Base-by-base conservation (phyloP, 176 grass and related monocot species). In the Carex kokanica region DNA sequence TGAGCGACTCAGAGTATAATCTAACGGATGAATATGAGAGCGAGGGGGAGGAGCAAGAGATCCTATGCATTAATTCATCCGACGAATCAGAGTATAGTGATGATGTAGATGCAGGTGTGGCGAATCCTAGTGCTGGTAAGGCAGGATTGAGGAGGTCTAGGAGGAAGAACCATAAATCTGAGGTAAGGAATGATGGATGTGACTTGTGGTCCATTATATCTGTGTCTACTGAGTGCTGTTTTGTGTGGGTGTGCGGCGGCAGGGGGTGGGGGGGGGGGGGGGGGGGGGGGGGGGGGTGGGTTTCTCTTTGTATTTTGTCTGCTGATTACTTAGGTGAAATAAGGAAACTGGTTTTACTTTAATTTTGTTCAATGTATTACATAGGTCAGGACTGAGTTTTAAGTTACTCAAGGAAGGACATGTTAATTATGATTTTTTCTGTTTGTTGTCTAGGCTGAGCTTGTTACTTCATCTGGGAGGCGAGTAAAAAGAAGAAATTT, bases 1-100 rank as follows among this genome's bases (percentile, higher is more conserved):
- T 67, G 43, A 95, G 89, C 64, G 95, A 98, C 91, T 98, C 95
- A 31, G 95, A 98, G 88, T 98, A 94, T 87, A 90, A 98, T 13
- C 84, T 93, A 45, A 88, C 91, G 69, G 92, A 98, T 88, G 95
- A 98, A 69, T 84, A 84, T 84, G 88, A 83, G 73, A 95, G 84
- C 34, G 92, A 87, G 73, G 91, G 88, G 60, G 95, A 82, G 62
- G 80, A 94, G 34, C 91, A 88, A 65, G 95, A 88, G 60, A 90
- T 84, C 83, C 43, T 94, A 36, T 93, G 88, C 78, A 83, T 83
- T 54, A 81, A 82, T 84, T 93, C 85, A 17, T 88, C 73, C 29
- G 92, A 86, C 82, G 83, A 87, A 79, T 92, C 95, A 73, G 91
- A 88, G 74, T 93, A 81, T 60, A 88, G 69, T 91, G 87, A 59